phyloP scores from a whole-genome alignment of 257 asterid genomes.

The Galeopsis tetrahit region DNA sequence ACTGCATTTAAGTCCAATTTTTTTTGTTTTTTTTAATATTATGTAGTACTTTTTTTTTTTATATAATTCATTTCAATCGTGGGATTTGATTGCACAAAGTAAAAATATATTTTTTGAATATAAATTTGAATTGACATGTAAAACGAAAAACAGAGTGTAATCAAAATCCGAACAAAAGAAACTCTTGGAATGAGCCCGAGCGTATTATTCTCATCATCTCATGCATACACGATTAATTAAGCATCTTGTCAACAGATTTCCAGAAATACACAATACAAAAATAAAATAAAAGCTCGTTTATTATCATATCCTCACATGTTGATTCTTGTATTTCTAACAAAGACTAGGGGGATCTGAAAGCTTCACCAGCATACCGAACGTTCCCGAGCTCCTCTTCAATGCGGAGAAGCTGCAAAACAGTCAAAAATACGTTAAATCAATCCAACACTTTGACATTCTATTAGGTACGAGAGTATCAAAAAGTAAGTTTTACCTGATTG shows the following conservation, averaged over 20 bases:
- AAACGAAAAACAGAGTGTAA: neutral
- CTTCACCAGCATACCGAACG: constrained; percentile 96
- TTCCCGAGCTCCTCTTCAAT: constrained; percentile 94
- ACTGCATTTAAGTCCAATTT: too few species aligned
- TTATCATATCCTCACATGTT: neutral
- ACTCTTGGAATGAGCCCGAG: neutral
- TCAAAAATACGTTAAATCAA: neutral
- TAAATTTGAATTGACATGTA: neutral
- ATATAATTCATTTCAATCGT: too few species aligned
- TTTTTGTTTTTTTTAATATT: too few species aligned
- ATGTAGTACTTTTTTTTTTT: too few species aligned
- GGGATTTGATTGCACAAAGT: too few species aligned
- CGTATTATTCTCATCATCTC: neutral
- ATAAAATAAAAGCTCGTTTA: neutral
- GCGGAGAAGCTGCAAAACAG: constrained; percentile 76
- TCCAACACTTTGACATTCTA: neutral
- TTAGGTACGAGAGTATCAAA: neutral
- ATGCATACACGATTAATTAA: neutral
- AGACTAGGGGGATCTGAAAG: constrained; percentile 63
- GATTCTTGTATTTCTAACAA: too few species aligned
- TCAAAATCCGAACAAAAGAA: constrained; percentile 2
- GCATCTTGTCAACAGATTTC: neutral
- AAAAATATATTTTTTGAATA: too few species aligned
- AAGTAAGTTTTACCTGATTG: constrained; percentile 69
- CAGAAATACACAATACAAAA: neutral